Conservation (phyloP, 1,284 basidiomycete genomes). For the Microbotryum lychnidis-dioicae region DNA sequence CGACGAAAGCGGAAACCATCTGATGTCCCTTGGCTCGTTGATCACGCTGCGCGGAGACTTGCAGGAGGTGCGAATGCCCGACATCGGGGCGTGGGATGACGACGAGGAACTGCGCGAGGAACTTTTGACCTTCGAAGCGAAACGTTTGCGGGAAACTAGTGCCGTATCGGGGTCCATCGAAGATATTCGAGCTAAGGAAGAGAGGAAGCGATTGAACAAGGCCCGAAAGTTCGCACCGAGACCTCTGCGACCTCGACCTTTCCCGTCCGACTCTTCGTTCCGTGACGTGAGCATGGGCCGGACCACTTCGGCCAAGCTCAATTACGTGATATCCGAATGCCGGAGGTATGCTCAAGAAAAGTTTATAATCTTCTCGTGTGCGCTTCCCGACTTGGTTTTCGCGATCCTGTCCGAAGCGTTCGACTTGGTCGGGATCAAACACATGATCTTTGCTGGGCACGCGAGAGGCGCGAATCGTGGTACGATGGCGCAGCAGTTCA, state of each 20-base stretch:
- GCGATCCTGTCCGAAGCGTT: conserved; percentile 27
- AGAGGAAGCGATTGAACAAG: conserved; percentile 19
- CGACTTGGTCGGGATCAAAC: conserved; percentile 25
- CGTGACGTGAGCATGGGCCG: conserved; percentile 9
- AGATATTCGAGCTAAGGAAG: neutral
- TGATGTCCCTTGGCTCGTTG: conserved; percentile 18
- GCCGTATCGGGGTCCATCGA: neutral
- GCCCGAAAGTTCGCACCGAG: neutral
- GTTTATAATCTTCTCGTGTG: conserved; percentile 27
- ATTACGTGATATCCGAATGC: conserved; percentile 21
- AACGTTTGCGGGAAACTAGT: conserved; percentile 5
- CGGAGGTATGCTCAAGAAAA: conserved; percentile 21
- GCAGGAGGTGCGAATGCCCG: conserved; percentile 9
- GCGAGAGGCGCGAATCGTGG: conserved; percentile 19
- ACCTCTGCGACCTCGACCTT: conserved; percentile 3
- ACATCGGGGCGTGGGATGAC: conserved; percentile 22
- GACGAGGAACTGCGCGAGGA: conserved; percentile 30
- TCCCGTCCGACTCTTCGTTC: conserved; percentile 15
- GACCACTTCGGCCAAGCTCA: conserved; percentile 24
- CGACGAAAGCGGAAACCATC: neutral
- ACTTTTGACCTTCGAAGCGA: conserved; percentile 24
- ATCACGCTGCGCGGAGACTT: conserved; percentile 19
- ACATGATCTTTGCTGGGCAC: conserved; percentile 24
- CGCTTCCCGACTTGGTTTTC: conserved; percentile 22
- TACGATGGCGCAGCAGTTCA: conserved; percentile 18